Evolutionary conservation across 192 early-diverging fungal species (phyloP), one percentile per base, ranked within the genome.

Genomic region (Mortierella hygrophila): DNA sequence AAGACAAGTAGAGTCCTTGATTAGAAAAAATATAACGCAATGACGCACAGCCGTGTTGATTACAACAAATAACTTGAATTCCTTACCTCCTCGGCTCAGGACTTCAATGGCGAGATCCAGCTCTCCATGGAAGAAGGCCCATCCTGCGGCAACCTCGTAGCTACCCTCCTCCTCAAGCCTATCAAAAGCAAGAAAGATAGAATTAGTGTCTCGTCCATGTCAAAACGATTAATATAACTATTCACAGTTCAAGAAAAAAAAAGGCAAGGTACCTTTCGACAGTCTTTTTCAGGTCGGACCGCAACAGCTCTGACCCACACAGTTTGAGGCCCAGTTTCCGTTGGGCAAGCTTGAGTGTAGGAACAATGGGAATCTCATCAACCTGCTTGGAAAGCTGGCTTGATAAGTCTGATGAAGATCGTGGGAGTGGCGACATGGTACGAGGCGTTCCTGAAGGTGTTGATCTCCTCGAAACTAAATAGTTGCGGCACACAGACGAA

Each of bases 121-220:
- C 76, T 93, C 88, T 55, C 94, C 94, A 88, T 97, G 94, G 72
- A 99, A 97, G 68, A 99, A 91, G 5, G 97, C 95, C 90, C 93
- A 93, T 20, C 93, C 97, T 9, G 98, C 97, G 1, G 98, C 97
- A 63, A 94, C 93, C 71, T 97, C 97, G 79, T 90, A 96, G 71
- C 96, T 91, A 10, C 90, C 92, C 21, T 82, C 86, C 35, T 75
- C 69, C 83, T 98, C 96, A 69, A 98, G 76, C 73, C 94, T 96
- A 87, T 10, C n/a, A 49, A 18, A 78, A 82, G 81, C 76, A 93
- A 89, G 42, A 93, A 81, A 21, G 81, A 21, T 89, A 82, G 35
- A 72, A 78, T 26, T 82, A 86, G 18, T 87, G 83, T 74, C 46
- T 37, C 6, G n/a, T 37, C 4, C 6, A 57, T n/a, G 52, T 7